Conservation (phyloP, 2,329 filamentous ascomycete species). For the Bimuria novae-zelandiae region DNA sequence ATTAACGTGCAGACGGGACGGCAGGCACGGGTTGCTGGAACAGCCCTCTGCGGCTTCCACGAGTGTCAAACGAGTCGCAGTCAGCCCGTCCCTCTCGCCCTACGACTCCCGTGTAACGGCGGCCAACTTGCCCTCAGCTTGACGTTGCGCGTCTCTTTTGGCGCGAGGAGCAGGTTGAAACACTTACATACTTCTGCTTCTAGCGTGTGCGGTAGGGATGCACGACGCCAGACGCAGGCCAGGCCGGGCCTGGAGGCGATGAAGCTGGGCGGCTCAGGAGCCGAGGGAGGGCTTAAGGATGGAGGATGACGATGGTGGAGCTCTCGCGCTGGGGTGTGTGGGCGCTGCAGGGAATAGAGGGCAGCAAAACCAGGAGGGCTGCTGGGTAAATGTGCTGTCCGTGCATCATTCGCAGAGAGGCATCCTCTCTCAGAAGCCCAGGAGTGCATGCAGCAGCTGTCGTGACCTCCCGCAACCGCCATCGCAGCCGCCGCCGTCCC, state of each 20-base stretch:
- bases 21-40: neutral
- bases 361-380: neutral
- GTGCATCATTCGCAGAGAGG: constrained; percentile 5
- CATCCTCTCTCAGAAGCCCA: too few relatives aligned
- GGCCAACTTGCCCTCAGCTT: too few relatives aligned
- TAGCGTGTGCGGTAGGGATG: too few relatives aligned
- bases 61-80: constrained; percentile 4
- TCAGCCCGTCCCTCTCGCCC: neutral
- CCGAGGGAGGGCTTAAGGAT: too few relatives aligned
- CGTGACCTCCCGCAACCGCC: neutral
- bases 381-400: constrained; percentile 11
- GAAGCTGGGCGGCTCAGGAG: neutral
- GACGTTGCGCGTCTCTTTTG: too few relatives aligned
- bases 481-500: neutral
- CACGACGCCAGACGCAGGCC: too few relatives aligned
- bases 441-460: neutral
- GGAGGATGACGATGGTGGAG: neutral
- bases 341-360: neutral
- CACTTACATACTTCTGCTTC: too few relatives aligned
- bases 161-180: too few relatives aligned
- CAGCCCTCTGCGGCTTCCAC: neutral
- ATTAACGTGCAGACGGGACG: neutral
- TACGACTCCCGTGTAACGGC: neutral
- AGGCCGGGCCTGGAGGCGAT: neutral
- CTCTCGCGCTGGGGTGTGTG: neutral